Evolutionary conservation across 176 grass and related monocot genomes (phyloP).

Genomic region (Chloris gayana): DNA sequence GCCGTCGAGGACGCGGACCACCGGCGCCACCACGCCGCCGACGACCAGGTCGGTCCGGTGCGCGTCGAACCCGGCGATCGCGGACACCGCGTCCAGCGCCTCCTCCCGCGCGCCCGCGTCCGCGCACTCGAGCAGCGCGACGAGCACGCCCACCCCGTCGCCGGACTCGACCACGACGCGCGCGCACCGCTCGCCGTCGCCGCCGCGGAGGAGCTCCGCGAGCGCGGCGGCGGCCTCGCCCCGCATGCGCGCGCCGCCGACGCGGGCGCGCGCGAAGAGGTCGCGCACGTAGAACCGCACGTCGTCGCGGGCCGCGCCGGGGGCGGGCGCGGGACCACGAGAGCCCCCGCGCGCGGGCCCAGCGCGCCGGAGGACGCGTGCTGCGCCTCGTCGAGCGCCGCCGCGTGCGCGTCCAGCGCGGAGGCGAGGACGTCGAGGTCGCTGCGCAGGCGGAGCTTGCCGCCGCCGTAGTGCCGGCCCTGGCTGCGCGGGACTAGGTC

Average conservation of each 20-base stretch:
- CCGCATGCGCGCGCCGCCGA: conserved; percentile 59
- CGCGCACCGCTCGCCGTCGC: conserved; percentile 58
- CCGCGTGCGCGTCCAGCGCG: conserved; percentile 54
- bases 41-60: conserved; percentile 58
- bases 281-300: conserved; percentile 88
- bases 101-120: conserved; percentile 54
- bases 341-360: conserved; percentile 35
- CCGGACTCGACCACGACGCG: conserved; percentile 54
- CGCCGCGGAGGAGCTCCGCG: conserved; percentile 47
- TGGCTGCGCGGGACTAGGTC: conserved; percentile 59
- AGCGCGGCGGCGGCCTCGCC: conserved; percentile 57
- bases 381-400: conserved; percentile 55
- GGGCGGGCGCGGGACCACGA: conserved; percentile 65
- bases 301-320: conserved; percentile 65
- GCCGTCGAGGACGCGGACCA: conserved; percentile 62
- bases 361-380: conserved; percentile 58
- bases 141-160: conserved; percentile 56
- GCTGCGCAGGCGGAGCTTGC: conserved; percentile 85
- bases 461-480: conserved; percentile 63
- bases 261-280: conserved; percentile 65
- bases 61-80: conserved; percentile 57
- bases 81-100: conserved; percentile 53
- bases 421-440: conserved; percentile 66
- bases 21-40: conserved; percentile 53
- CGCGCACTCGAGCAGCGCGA: conserved; percentile 61